phyloP scores from a whole-genome alignment of 805 yeast species.

The Yamadazyma akitaensis region DNA sequence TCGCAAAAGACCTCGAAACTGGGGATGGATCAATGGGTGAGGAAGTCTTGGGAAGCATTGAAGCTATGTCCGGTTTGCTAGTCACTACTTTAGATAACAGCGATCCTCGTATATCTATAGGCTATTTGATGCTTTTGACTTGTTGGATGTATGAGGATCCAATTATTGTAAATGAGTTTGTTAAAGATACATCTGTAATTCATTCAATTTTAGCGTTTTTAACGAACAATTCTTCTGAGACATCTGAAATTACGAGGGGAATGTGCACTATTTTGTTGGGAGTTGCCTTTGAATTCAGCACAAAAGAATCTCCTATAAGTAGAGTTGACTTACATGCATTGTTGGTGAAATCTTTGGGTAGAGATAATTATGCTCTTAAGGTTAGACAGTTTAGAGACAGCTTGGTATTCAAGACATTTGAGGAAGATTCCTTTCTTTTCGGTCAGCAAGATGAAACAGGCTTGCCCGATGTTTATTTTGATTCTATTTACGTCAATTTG shows the following conservation, averaged over 20 bases:
- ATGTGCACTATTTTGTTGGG: conserved; percentile 72
- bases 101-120: conserved; percentile 75
- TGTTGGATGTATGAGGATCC: conserved; percentile 78
- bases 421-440: conserved; percentile 45
- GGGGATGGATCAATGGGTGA: conserved; percentile 65
- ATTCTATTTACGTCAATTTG: conserved; percentile 56
- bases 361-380: conserved; percentile 71
- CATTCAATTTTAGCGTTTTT: conserved; percentile 68
- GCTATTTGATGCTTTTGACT: conserved; percentile 71
- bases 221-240: conserved; percentile 44
- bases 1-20: conserved; percentile 45
- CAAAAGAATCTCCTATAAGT: conserved; percentile 56
- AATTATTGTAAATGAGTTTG: conserved; percentile 69
- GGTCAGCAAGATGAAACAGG: conserved; percentile 76
- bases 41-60: conserved; percentile 66
- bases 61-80: conserved; percentile 73
- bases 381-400: conserved; percentile 69
- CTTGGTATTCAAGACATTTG: conserved; percentile 52
- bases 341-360: conserved; percentile 70
- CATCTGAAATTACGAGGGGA: conserved; percentile 61
- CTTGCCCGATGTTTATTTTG: conserved; percentile 78
- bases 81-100: conserved; percentile 55
- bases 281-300: conserved; percentile 71
- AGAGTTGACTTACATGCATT: conserved; percentile 60
- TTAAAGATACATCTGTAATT: conserved; percentile 62